Percentiles rank a stretch among this genome's conserved stretches.
Evolutionary conservation across 1,284 basidiomycete species (phyloP).

Genomic region (Rhodotorula sp.): DNA sequence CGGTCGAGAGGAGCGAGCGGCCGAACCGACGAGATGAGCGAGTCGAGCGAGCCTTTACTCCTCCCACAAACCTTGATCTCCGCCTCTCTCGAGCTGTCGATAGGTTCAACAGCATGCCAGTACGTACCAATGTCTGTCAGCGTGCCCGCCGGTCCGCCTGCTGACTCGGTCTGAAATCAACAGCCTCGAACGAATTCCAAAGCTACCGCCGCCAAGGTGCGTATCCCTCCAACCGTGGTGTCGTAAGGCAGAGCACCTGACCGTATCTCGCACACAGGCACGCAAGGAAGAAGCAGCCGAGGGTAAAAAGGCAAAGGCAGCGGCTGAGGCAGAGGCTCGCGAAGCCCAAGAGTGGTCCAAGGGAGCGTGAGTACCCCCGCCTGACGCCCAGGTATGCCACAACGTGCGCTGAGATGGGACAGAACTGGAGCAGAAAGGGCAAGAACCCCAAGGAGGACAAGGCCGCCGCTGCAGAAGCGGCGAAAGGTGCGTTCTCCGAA

Average conservation of each 20-base stretch:
- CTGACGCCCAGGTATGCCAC: background rate
- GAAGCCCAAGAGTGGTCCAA: constrained; percentile 24
- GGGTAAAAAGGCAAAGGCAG: constrained; percentile 14
- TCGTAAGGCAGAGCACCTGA: background rate
- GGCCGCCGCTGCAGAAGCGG: constrained; percentile 46
- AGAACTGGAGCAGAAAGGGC: constrained; percentile 10
- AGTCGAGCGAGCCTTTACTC: no score
- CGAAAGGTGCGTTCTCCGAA: background rate
- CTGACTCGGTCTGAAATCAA: background rate
- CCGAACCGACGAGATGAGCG: no score
- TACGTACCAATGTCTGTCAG: background rate
- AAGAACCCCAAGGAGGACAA: constrained; percentile 43
- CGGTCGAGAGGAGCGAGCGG: no score
- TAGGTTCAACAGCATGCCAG: background rate
- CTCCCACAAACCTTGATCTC: background rate
- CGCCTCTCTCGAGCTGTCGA: background rate
- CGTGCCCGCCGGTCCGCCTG: background rate
- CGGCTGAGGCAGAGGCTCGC: constrained; percentile 4
- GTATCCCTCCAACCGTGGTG: no score
- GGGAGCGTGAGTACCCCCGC: constrained; percentile 16
- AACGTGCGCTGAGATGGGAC: background rate
- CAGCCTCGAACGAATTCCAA: constrained; percentile 15
- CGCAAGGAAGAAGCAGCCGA: constrained; percentile 21
- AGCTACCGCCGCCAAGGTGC: background rate
- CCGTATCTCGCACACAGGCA: background rate